These are phyloP conservation scores for Annulohypoxylon stygium DNA, from an alignment of 495 filamentous ascomycete genomes.

Conservation along the genomic window DNA sequence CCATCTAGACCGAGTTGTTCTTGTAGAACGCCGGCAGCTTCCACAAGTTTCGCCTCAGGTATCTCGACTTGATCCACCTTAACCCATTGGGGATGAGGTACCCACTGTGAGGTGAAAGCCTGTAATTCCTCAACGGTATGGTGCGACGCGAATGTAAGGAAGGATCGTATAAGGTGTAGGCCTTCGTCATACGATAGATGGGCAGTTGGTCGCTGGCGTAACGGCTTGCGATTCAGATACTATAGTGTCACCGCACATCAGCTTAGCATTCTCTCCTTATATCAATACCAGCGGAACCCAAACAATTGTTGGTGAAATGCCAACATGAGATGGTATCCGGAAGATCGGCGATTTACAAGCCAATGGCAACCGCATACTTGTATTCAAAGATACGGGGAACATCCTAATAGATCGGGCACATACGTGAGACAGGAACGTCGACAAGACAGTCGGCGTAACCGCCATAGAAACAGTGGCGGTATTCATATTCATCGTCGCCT, in stretches of 20 bases:
- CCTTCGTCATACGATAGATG: slow-evolving; percentile 95
- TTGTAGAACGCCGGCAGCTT: slow-evolving; percentile 72
- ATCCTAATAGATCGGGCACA: slow-evolving; percentile 42
- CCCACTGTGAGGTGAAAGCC: slow-evolving; percentile 88
- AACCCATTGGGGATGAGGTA: slow-evolving; percentile 90
- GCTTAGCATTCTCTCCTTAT: slow-evolving; percentile 53
- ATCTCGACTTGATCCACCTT: slow-evolving; percentile 80
- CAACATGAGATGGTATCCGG: slow-evolving; percentile 64
- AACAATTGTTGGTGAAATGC: slow-evolving; percentile 76
- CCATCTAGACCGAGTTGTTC: slow-evolving; percentile 82
- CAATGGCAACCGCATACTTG: not conserved
- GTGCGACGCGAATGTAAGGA: slow-evolving; percentile 83
- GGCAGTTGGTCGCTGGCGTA: slow-evolving; percentile 81
- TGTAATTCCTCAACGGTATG: slow-evolving; percentile 94
- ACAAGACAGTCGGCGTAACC: slow-evolving; percentile 81
- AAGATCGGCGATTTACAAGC: slow-evolving; percentile 1
- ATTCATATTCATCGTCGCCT: slow-evolving; percentile 63
- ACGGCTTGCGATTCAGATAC: slow-evolving; percentile 84
- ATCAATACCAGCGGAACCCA: slow-evolving; percentile 66
- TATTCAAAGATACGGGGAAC: not conserved
- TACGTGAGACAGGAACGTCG: slow-evolving; percentile 84
- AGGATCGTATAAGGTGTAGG: slow-evolving; percentile 87
- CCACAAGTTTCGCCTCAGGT: slow-evolving; percentile 67
- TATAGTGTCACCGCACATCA: slow-evolving; percentile 49
- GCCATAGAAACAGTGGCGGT: slow-evolving; percentile 79